Percentiles rank a stretch among this genome's conserved stretches.
These are phyloP conservation scores for Boletus mariae DNA, from an alignment of 1,284 basidiomycete species.

Conservation along the genomic window DNA sequence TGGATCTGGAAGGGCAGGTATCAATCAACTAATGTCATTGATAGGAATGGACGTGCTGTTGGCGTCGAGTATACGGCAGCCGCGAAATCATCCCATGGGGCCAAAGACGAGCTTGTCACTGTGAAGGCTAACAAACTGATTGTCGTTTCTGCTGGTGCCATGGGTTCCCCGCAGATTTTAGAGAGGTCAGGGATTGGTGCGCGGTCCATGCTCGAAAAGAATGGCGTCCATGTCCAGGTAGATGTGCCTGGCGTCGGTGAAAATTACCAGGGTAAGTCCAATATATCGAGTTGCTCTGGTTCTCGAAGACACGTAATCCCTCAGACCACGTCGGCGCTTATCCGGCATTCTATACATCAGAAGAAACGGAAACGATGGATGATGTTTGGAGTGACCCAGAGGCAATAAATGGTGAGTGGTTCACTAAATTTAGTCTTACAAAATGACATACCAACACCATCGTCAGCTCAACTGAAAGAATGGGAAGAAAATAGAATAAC, in stretches of 20 bases:
- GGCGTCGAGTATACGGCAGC: constrained; percentile 55
- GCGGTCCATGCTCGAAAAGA: constrained; percentile 37
- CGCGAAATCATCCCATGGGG: constrained; percentile 23
- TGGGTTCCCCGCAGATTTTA: constrained; percentile 55
- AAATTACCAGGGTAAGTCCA: not conserved
- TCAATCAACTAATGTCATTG: not conserved
- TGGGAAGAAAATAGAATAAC: not conserved
- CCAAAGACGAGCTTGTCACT: constrained; percentile 13
- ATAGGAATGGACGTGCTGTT: constrained; percentile 47
- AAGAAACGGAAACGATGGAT: constrained; percentile 45
- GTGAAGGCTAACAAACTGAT: constrained; percentile 37
- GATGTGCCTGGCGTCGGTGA: constrained; percentile 55
- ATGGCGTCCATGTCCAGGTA: constrained; percentile 39
- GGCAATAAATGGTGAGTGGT: constrained; percentile 31
- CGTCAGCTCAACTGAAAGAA: not conserved
- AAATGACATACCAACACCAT: not conserved
- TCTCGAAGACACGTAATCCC: not conserved
- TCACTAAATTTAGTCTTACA: not conserved
- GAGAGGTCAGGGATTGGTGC: constrained; percentile 53
- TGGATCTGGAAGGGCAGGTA: not conserved
- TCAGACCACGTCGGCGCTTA: constrained; percentile 44
- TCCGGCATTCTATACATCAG: constrained; percentile 36
- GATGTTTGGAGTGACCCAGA: constrained; percentile 37
- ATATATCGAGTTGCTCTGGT: rapidly evolving
- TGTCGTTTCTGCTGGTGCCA: constrained; percentile 48